Base-by-base conservation (phyloP, 2,329 filamentous ascomycete genomes). In the Ophiostoma novo-ulmi region DNA sequence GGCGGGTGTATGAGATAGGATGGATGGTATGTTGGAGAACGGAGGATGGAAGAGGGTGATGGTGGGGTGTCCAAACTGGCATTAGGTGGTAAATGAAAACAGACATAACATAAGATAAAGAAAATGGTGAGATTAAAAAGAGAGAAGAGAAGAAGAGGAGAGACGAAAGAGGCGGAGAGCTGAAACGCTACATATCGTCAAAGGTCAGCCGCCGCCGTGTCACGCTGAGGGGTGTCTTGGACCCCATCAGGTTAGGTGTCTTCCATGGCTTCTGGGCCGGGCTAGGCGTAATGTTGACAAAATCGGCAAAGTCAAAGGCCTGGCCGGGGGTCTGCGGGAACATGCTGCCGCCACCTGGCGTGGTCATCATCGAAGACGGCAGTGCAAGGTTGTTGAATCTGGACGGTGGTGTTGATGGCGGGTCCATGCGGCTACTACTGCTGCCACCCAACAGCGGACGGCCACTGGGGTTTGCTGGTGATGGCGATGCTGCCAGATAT, bases 201-300 rank as follows among this genome's bases (percentile, higher is more conserved):
- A 97, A 96, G 70, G 94, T 96, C 72, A 97, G 83, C 73, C 89
- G 85, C 77, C 91, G 87, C 76, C 92, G 84, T n/a, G 91, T 86
- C 66, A 91, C 87, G 75, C 88, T 92, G 71, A 86, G 78, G 10
- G 87, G 87, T 63, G 87, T 88, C 76, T 83, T 84, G 22, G 81
- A 78, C 1, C 73, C 73, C 8, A 73, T 63, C 39, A 84, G 82
- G 38, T 87, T 84, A 13, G 93, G 93, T 0, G 93, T 97, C 78
- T 91, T 92, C 91, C 93, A 97, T 11, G 89, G 86, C 75, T 89
- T 92, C 81, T 97, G 95, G 36, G 93, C 95, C 26, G 95, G 95
- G 77, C 93, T 97, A 0, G 95, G 95, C 7, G 95, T 97, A 78
- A 98, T 94, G 80, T 98, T 97, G 78, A 98, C 90, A 80, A 97